Evolutionary conservation across 208 protist genomes (phyloP), one percentile per base, ranked within the genome.

Genomic region (Herpetomonas muscarum): DNA sequence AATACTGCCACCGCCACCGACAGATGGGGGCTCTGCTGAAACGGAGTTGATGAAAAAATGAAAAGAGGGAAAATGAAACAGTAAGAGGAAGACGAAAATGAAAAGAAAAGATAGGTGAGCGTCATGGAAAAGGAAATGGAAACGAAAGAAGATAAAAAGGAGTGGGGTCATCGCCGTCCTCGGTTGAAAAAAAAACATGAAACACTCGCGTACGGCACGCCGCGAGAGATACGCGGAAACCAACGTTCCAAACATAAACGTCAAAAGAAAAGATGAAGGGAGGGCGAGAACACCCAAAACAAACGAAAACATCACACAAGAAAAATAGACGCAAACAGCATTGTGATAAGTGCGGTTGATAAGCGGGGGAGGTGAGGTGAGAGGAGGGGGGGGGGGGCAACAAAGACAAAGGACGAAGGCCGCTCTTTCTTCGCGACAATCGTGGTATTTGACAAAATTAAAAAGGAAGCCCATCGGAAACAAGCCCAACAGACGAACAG

Each of bases 211-310:
- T 7, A 39, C 10, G 15, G 10, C 34, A 15, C 10, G 34, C 34
- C 7, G 34, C 15, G 15, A n/a, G n/a, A n/a, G n/a, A n/a, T n/a
- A n/a, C n/a, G n/a, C n/a, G n/a, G n/a, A n/a, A n/a, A n/a, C n/a
- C 34, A 39, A 39, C 34, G 34, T 39, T 39, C 15, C n/a, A n/a
- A n/a, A 19, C 44, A 26, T 7, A 26, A 12, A 48, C 19, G 17
- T 19, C 44, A 48, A 19, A 48, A 19, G 22, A 19, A 7, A 48
- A 48, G 34, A 48, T 6, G 19, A 48, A 48, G 34, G 13, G 34
- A 39, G 34, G 13, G 34, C 6, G 44, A 19, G 44, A 19, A 19
- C 7, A 17, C 44, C 39, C 10, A 48, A 61, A 52, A 63, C 61
- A 3, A 50, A 2, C 13, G 36, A 59, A 36, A 51, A 28, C 2